A percentile compares a stretch with the other conserved stretches of the same genome.
Evolutionary conservation across 441 rosid genomes (phyloP).

Genomic region (Erysimum cheiri): DNA sequence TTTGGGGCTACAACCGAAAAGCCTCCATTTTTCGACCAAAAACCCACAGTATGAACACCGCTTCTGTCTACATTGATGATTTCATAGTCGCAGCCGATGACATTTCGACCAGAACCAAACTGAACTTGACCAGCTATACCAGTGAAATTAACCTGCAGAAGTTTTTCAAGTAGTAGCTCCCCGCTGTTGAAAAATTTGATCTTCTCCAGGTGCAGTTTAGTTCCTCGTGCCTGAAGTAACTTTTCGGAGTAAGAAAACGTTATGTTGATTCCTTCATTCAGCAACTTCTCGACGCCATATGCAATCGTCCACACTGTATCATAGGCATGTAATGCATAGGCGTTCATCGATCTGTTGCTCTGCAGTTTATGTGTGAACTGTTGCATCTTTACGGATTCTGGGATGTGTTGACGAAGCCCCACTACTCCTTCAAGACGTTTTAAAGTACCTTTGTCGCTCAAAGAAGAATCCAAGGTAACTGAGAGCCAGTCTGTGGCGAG

Average conservation of each 20-base stretch:
- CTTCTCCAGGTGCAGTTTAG: slow-evolving; percentile 51
- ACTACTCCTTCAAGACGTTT: slow-evolving; percentile 64
- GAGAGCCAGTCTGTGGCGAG: slow-evolving; percentile 92
- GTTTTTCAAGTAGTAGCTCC: slow-evolving; percentile 47
- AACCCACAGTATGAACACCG: slow-evolving; percentile 64
- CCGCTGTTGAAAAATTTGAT: slow-evolving; percentile 74
- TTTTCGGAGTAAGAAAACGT: slow-evolving; percentile 58
- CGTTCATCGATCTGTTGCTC: slow-evolving; percentile 54
- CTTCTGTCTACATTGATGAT: slow-evolving; percentile 64
- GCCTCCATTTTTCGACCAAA: slow-evolving; percentile 65
- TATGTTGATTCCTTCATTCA: slow-evolving; percentile 55
- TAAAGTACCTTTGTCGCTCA: slow-evolving; percentile 45
- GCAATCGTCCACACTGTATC: slow-evolving; percentile 92
- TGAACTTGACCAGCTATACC: slow-evolving; percentile 74
- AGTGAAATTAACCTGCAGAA: slow-evolving; percentile 70
- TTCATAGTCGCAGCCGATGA: slow-evolving; percentile 64
- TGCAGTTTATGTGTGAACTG: slow-evolving; percentile 59
- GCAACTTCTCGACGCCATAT: slow-evolving; percentile 55
- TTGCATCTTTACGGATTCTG: slow-evolving; percentile 57
- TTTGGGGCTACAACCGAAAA: slow-evolving; percentile 63
- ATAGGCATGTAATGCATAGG: slow-evolving; percentile 78
- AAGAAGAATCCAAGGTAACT: slow-evolving; percentile 70
- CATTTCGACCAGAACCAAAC: slow-evolving; percentile 59
- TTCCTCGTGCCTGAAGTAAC: slow-evolving; percentile 42
- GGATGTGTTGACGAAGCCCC: slow-evolving; percentile 73